These are phyloP conservation scores for Zymoseptoria pseudotritici DNA, from an alignment of 2,329 filamentous ascomycete genomes.

Conservation along the genomic window DNA sequence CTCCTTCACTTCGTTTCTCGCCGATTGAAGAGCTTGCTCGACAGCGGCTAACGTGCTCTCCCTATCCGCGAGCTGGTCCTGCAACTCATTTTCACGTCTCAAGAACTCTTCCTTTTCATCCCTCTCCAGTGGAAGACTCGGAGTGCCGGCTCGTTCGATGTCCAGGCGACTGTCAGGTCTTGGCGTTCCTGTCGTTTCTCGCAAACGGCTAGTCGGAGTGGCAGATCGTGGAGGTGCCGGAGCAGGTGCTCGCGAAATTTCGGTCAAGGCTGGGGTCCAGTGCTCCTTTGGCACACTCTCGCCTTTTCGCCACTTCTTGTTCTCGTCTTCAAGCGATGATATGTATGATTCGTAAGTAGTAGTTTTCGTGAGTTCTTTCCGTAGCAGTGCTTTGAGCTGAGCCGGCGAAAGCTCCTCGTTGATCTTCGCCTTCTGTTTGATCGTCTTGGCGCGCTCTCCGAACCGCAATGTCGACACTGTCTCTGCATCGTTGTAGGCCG, in stretches of 20 bases:
- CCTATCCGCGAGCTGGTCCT: slow-evolving; percentile 91
- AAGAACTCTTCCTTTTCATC: slow-evolving; percentile 96
- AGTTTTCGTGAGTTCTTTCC: slow-evolving; percentile 84
- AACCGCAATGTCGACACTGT: slow-evolving; percentile 88
- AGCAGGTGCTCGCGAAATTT: slow-evolving; percentile 33
- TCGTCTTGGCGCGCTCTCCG: slow-evolving; percentile 92
- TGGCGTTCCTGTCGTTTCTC: slow-evolving; percentile 42
- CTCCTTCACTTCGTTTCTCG: slow-evolving; percentile 75
- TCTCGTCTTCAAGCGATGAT: slow-evolving; percentile 71
- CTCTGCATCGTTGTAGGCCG: slow-evolving; percentile 95
- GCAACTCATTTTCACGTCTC: slow-evolving; percentile 88
- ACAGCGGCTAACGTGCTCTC: slow-evolving; percentile 72
- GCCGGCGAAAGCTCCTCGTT: slow-evolving; percentile 94
- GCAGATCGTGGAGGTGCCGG: slow-evolving; percentile 49
- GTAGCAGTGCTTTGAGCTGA: slow-evolving; percentile 86
- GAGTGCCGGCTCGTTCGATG: slow-evolving; percentile 73
- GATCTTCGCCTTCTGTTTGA: slow-evolving; percentile 99
- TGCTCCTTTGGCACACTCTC: slow-evolving; percentile 81
- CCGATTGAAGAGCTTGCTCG: slow-evolving; percentile 73
- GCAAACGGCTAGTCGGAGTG: slow-evolving; percentile 51
- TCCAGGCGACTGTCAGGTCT: slow-evolving; percentile 61
- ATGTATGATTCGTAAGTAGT: slow-evolving; percentile 86
- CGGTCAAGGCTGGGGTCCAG: slow-evolving; percentile 66
- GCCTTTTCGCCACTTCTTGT: slow-evolving; percentile 79
- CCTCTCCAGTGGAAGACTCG: slow-evolving; percentile 82